These are phyloP conservation scores for Kwoniella heveanensis DNA, from an alignment of 768 basidiomycete species.

Conservation along the genomic window DNA sequence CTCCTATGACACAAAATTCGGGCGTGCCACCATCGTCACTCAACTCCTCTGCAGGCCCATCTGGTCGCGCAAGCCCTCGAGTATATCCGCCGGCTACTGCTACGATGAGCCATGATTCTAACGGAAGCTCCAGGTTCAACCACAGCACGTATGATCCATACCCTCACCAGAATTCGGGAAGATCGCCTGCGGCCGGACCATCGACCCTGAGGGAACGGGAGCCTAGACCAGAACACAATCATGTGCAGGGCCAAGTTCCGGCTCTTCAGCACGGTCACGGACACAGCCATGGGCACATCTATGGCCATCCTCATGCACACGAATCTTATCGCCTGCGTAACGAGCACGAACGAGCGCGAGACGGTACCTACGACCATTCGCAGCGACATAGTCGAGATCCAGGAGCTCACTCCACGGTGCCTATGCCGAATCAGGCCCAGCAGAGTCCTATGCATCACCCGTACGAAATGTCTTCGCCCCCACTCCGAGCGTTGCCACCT, in stretches of 20 bases:
- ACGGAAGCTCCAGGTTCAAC: background rate
- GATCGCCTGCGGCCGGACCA: slow-evolving; percentile 13
- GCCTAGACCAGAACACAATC: background rate
- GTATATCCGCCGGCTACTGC: slow-evolving; percentile 7
- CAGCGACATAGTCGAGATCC: background rate
- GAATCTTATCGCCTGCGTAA: background rate
- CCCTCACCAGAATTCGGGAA: background rate
- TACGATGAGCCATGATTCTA: background rate
- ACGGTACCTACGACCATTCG: slow-evolving; percentile 5
- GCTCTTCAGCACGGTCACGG: background rate
- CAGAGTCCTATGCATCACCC: background rate
- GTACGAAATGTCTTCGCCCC: slow-evolving; percentile 24
- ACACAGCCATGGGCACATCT: background rate
- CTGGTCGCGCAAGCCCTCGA: slow-evolving; percentile 13
- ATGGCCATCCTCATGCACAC: background rate
- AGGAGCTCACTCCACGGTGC: slow-evolving; percentile 1
- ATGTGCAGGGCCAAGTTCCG: background rate
- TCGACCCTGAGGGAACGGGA: slow-evolving; percentile 5
- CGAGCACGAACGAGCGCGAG: slow-evolving; percentile 4
- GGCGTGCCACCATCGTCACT: slow-evolving; percentile 3
- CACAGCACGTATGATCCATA: slow-evolving; percentile 7
- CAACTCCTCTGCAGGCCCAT: slow-evolving; percentile 1
- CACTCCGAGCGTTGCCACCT: slow-evolving; percentile 22
- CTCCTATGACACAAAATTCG: slow-evolving; percentile 1
- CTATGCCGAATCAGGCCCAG: slow-evolving; percentile 9